Base-by-base conservation (phyloP, 805 yeast genomes). In the Kazachstania taianensis region DNA sequence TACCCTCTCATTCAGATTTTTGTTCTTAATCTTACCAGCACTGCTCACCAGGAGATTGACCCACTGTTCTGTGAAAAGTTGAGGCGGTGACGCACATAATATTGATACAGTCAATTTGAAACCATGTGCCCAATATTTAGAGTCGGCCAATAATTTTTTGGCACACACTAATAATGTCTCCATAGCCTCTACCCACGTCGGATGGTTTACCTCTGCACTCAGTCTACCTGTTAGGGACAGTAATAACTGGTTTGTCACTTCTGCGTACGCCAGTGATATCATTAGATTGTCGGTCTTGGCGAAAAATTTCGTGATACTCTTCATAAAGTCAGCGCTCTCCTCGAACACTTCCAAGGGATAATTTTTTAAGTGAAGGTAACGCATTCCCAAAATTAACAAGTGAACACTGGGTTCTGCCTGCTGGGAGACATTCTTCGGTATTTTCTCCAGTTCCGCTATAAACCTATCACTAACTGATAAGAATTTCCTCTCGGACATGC, bases 121-220 rank as follows among this genome's bases (percentile, higher is more conserved):
- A 5, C 83, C 72, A 35, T 73, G 65, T 7, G 73, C 69, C 94
- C 95, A 85, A 38, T 63, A 69, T 45, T 66, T 69, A 16, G 45
- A 68, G 39, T 57, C 68, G 28, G 50, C 48, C 38, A 59, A 69
- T 62, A 70, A 66, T 33, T 62, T 70, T 38, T 53, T 57, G 28
- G 66, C 68, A 12, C 70, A 72, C 12, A 65, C 57, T 53, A 72
- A 77, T 10, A 89, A 73, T 14, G 66, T 61, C 16, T 71, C 70
- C 36, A 85, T 72, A 0, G 96, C 92, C 28, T 76, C 82, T 0
- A 79, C 77, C 99, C 98, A 92, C 1, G 81, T 75, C 3, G 98
- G 98, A 55, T 89, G 94, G 50, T 92, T 89, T 1, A 85, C 87
- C 53, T 92, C 99, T 0, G 96, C 97, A 0, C 96, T 84, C 22